Base-by-base conservation (phyloP, 768 basidiomycete genomes). In the Trametopsis cervina region DNA sequence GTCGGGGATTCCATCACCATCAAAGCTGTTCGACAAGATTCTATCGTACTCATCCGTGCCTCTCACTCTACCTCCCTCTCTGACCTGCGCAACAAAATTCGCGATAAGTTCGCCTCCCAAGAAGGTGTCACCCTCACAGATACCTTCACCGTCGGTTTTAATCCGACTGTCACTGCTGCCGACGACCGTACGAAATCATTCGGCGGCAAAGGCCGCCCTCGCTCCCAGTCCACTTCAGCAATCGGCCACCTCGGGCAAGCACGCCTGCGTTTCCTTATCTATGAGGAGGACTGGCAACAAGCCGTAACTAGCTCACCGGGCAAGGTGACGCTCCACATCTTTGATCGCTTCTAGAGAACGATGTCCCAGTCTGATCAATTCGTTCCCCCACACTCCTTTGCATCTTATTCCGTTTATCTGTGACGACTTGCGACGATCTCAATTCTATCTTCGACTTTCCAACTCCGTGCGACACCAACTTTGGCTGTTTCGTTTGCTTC, bases 31-130 rank as follows among this genome's bases (percentile, higher is more conserved):
- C 75, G 77, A 54, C 74, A 78, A 55, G 73, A 79, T 52, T 68
- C 74, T 22, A 81, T 84, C 52, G 71, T 89, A 57, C 65, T 84
- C 51, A 71, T 89, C 43, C 80, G 82, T 38, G 63, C 74, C 6
- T 63, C 75, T 11, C 71, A 70, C 52, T 64, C 69, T 36, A 68
- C 70, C 49, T 38, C 72, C n/a, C 73, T 80, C 47, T 56, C 62
- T 15, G 78, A 80, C 39, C 56, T 88, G 13, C 80, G 81, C 50
- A 66, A 66, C 44, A 73, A 75, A 41, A 66, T 89, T 21, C 74
- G 75, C 52, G 76, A 81, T 46, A 87, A 86, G 57, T 81, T 89
- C 58, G 71, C 75, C n/a, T 69, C 72, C 20, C 76, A 80, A 56
- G 82, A 81, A 60, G 73, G 72, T 41, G 54, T 80, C 37, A 67